Evolutionary conservation across 2,329 filamentous ascomycete species (phyloP).

Genomic region (Pyrenophora seminiperda): DNA sequence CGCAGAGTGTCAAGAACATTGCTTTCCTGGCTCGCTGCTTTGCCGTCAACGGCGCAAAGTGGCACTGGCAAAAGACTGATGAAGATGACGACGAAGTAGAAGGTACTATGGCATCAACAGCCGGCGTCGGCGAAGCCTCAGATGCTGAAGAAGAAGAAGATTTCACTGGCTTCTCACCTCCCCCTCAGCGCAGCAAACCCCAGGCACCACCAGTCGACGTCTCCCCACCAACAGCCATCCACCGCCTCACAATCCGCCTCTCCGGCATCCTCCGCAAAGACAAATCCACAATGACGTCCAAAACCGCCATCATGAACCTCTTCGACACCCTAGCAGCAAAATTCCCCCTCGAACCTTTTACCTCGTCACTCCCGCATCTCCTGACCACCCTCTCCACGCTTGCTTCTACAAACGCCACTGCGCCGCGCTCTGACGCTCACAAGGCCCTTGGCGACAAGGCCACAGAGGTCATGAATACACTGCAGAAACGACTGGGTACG

Average conservation of each 20-base stretch:
- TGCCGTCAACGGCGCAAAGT: slow-evolving; percentile 61
- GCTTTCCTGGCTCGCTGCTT: slow-evolving; percentile 76
- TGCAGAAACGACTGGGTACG: slow-evolving; percentile 85
- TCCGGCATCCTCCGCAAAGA: slow-evolving; percentile 75
- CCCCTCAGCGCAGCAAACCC: slow-evolving; percentile 16
- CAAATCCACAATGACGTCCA: slow-evolving; percentile 69
- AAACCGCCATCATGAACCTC: slow-evolving; percentile 75
- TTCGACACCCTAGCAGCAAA: slow-evolving; percentile 71
- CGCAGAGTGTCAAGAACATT: slow-evolving; percentile 79
- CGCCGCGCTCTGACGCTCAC: slow-evolving; percentile 58
- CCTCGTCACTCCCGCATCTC: slow-evolving; percentile 67
- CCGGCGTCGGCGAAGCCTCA: slow-evolving; percentile 29
- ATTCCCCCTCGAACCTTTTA: slow-evolving; percentile 62
- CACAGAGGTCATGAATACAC: slow-evolving; percentile 75
- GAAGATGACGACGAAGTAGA: slow-evolving; percentile 52
- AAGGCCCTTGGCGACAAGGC: slow-evolving; percentile 73
- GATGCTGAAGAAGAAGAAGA: slow-evolving; percentile 43
- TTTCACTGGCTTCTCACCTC: slow-evolving; percentile 32
- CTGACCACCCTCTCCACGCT: slow-evolving; percentile 78
- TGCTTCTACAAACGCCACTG: slow-evolving; percentile 76
- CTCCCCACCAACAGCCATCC: slow-evolving; percentile 58
- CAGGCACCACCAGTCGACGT: slow-evolving; percentile 36
- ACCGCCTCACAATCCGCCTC: slow-evolving; percentile 78
- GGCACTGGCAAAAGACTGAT: slow-evolving; percentile 51
- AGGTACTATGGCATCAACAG: slow-evolving; percentile 52